A percentile compares a stretch with the other conserved stretches of the same genome.
Evolutionary conservation across 2,329 filamentous ascomycete species (phyloP).

Genomic region (Trichoderma harzianum): DNA sequence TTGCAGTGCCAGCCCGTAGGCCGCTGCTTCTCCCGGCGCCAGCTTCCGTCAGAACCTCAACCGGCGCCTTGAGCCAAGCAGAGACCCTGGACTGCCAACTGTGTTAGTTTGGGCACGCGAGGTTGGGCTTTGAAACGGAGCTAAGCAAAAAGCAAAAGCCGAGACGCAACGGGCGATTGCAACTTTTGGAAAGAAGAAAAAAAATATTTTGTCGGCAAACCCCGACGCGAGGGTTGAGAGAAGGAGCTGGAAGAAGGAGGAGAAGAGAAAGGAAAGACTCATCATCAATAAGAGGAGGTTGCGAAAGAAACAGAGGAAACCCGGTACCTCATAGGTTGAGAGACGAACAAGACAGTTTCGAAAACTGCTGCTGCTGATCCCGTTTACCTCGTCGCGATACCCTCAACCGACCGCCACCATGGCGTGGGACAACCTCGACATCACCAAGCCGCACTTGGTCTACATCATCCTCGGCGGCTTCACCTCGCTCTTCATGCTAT

Average conservation of each 20-base stretch:
- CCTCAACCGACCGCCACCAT: conserved; percentile 40
- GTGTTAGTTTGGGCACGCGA: neutral
- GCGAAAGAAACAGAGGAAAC: neutral
- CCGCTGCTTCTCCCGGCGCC: conserved; percentile 15
- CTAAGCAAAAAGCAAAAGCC: neutral
- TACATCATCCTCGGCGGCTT: conserved; percentile 98
- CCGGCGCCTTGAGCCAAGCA: conserved; percentile 10
- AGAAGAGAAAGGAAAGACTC: neutral
- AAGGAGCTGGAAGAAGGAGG: neutral
- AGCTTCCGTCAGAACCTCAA: conserved; percentile 1
- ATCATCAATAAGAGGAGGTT: neutral
- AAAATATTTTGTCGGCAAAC: neutral
- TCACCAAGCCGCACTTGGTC: conserved; percentile 95
- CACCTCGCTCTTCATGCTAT: conserved; percentile 96
- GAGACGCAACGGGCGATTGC: neutral
- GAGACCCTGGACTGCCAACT: neutral
- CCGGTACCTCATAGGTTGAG: neutral
- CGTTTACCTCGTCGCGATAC: neutral
- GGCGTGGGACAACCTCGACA: conserved; percentile 76
- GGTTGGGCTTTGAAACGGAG: conserved; percentile 5
- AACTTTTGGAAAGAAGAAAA: neutral
- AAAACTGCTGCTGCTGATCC: neutral
- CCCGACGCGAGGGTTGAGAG: neutral
- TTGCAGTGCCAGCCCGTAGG: conserved; percentile 13
- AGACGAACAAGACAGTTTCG: neutral